Evolutionary conservation across 129 eudicot species (phyloP).

Genomic region (sunflower (Helianthus annuus)): DNA sequence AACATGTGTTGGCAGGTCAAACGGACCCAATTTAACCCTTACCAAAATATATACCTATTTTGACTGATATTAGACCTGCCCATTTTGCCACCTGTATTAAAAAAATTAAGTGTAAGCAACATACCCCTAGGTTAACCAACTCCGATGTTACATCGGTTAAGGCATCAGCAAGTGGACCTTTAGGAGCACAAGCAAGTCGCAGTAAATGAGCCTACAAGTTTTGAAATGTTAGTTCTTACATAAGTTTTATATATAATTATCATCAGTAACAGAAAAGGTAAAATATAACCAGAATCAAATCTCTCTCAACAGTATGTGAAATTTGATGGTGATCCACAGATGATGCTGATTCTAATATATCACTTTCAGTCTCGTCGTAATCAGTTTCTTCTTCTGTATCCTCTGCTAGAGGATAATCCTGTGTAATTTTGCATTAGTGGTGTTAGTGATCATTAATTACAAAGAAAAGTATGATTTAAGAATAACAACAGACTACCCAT

Average conservation of each 20-base stretch:
- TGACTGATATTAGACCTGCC: conserved; percentile 9
- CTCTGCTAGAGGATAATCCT: conserved; percentile 51
- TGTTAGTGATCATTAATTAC: conserved; percentile 8
- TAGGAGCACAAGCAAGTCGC: conserved; percentile 89
- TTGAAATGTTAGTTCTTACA: conserved; percentile 17
- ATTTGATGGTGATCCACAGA: conserved; percentile 45
- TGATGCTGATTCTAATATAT: conserved; percentile 45
- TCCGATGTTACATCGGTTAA: conserved; percentile 89
- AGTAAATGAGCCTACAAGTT: conserved; percentile 82
- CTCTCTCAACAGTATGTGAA: conserved; percentile 62
- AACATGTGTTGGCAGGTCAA: conserved; percentile 12
- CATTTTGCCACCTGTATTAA: conserved; percentile 21
- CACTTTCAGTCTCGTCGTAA: conserved; percentile 44
- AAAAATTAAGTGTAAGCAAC: conserved; percentile 19
- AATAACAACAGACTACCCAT: neutral
- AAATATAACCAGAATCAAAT: conserved; percentile 61
- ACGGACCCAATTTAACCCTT: neutral
- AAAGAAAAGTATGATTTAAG: conserved; percentile 6
- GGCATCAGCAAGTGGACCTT: conserved; percentile 74
- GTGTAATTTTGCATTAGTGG: conserved; percentile 22
- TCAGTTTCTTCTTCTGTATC: conserved; percentile 50
- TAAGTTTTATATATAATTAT: conserved; percentile 4
- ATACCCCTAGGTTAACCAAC: conserved; percentile 76
- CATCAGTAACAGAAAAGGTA: conserved; percentile 4
- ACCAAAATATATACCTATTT: conserved; percentile 1